phyloP scores from a whole-genome alignment of 2,329 filamentous ascomycete genomes.

The Hymenoscyphus repandus region DNA sequence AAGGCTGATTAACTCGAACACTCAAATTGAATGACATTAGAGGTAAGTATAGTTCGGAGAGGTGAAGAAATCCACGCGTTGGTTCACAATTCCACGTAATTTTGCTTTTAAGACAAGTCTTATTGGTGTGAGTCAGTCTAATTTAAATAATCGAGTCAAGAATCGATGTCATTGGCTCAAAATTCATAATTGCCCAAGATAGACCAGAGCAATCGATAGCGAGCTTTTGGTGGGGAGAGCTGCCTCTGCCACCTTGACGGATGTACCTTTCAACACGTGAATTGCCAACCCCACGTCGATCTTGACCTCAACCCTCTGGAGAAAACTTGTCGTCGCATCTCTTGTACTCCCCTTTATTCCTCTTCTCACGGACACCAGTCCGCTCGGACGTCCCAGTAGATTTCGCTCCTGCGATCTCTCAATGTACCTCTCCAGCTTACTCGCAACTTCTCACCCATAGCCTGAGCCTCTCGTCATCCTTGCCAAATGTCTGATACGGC shows the following conservation, averaged over 20 bases:
- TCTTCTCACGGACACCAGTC: not conserved
- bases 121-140: too few relatives aligned
- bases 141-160: too few relatives aligned
- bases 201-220: too few relatives aligned
- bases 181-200: not conserved
- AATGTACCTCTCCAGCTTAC: slow-evolving; percentile 2
- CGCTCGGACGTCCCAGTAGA: not conserved
- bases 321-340: not conserved
- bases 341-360: not conserved
- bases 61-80: too few relatives aligned
- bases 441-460: not conserved
- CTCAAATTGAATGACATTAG: too few relatives aligned
- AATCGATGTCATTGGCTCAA: not conserved
- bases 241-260: too few relatives aligned
- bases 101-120: too few relatives aligned
- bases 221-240: too few relatives aligned
- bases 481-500: slow-evolving; percentile 31
- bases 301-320: slow-evolving; percentile 5
- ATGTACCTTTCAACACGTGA: not conserved
- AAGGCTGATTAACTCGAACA: too few relatives aligned
- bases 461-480: not conserved
- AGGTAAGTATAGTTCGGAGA: too few relatives aligned
- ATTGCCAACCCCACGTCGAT: not conserved
- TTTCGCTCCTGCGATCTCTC: slow-evolving; percentile 16
- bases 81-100: too few relatives aligned